Evolutionary conservation across 2,329 filamentous ascomycete species (phyloP).

Genomic region (Ophiostoma ips): DNA sequence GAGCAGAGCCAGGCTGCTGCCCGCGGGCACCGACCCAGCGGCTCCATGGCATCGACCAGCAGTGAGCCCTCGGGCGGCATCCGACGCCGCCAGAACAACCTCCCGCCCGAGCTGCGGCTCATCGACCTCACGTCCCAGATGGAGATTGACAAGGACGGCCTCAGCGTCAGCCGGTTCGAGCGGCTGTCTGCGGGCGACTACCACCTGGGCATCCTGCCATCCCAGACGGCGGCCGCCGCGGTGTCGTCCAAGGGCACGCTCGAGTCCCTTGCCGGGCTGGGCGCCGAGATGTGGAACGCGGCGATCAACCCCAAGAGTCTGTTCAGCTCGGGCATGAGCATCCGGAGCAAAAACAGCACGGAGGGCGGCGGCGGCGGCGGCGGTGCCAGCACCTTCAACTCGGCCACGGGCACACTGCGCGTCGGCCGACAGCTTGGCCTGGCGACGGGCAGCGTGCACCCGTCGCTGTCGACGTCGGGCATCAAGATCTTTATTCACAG

Average conservation of each 20-base stretch:
- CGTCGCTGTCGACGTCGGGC: constrained; percentile 40
- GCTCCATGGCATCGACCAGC: constrained; percentile 33
- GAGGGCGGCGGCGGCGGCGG: not conserved
- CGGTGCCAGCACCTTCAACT: not conserved
- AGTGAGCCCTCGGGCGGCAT: constrained; percentile 52
- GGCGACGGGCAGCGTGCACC: constrained; percentile 27
- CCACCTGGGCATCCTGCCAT: constrained; percentile 72
- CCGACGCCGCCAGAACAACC: constrained; percentile 60
- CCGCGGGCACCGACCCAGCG: constrained; percentile 26
- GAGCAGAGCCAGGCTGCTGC: constrained; percentile 12
- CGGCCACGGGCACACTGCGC: not conserved
- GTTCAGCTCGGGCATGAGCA: constrained; percentile 75
- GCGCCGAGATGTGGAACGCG: constrained; percentile 75
- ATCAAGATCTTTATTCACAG: constrained; percentile 83
- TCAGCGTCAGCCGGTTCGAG: constrained; percentile 78
- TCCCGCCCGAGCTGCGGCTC: constrained; percentile 76
- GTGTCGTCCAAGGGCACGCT: constrained; percentile 57
- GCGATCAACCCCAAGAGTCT: constrained; percentile 77
- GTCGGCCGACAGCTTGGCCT: constrained; percentile 13
- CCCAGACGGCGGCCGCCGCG: constrained; percentile 50
- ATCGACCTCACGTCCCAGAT: constrained; percentile 81
- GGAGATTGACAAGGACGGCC: constrained; percentile 73
- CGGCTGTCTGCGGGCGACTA: constrained; percentile 80
- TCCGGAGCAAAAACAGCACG: constrained; percentile 45
- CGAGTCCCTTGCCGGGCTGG: constrained; percentile 58